Conservation (phyloP, 1,284 basidiomycete genomes). For the Ganoderma multipileum region DNA sequence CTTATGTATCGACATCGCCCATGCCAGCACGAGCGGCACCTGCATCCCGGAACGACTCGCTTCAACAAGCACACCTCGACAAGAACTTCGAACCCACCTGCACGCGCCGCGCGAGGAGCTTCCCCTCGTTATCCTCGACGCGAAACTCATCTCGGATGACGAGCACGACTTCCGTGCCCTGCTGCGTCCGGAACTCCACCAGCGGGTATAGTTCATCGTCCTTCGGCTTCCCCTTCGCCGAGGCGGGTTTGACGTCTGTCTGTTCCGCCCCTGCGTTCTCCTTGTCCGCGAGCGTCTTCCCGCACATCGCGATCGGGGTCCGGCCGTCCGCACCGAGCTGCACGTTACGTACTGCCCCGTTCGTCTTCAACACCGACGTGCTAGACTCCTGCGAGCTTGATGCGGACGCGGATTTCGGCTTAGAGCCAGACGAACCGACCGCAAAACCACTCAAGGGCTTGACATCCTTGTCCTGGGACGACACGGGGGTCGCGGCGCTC, state of each 20-base stretch:
- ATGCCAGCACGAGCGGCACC: slow-evolving; percentile 87
- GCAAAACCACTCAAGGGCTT: not conserved
- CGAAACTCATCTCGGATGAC: slow-evolving; percentile 47
- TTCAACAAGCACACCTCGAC: too few species aligned
- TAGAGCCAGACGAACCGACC: not conserved
- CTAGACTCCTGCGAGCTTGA: slow-evolving; percentile 29
- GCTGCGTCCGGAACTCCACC: slow-evolving; percentile 78
- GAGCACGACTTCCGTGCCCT: slow-evolving; percentile 68
- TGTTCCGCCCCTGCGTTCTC: slow-evolving; percentile 32
- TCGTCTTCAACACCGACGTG: slow-evolving; percentile 27
- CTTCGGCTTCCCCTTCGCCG: slow-evolving; percentile 38
- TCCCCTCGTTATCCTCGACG: slow-evolving; percentile 54
- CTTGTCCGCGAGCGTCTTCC: slow-evolving; percentile 37
- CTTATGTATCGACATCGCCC: slow-evolving; percentile 97
- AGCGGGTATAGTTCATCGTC: slow-evolving; percentile 65
- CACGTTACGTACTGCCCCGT: slow-evolving; percentile 42
- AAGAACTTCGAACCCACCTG: slow-evolving; percentile 62
- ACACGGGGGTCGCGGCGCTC: slow-evolving; percentile 18
- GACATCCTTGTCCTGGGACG: slow-evolving; percentile 1
- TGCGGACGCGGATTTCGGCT: slow-evolving; percentile 25
- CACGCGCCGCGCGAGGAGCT: slow-evolving; percentile 44
- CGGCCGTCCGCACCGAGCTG: slow-evolving; percentile 44
- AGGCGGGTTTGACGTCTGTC: slow-evolving; percentile 21
- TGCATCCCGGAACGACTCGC: too few species aligned
- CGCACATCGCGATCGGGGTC: slow-evolving; percentile 34